A percentile compares a stretch with the other conserved stretches of the same genome.
phyloP scores from a whole-genome alignment of 2,329 filamentous ascomycete species.

The Colletotrichum salicis region DNA sequence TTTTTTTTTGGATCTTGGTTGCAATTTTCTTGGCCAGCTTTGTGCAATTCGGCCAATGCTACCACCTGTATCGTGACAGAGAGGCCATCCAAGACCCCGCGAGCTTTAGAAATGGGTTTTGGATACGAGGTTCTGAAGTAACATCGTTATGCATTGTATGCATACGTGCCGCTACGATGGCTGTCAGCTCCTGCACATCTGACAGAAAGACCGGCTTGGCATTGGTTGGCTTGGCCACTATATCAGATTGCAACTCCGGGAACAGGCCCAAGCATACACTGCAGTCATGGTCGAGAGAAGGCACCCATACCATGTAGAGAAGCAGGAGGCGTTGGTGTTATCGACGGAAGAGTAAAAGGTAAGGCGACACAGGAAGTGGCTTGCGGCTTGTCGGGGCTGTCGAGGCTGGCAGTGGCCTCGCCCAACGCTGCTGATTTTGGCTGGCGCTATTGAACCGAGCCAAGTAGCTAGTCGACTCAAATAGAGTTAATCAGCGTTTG shows the following conservation, averaged over 20 bases:
- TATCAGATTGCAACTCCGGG: background rate
- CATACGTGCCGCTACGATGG: background rate
- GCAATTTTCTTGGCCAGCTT: background rate
- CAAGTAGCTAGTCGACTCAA: slow-evolving; percentile 6
- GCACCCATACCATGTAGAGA: background rate
- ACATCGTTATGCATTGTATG: slow-evolving; percentile 7
- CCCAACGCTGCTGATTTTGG: background rate
- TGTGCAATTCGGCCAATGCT: background rate
- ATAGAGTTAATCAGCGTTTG: slow-evolving; percentile 18
- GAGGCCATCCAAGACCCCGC: background rate
- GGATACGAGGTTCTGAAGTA: background rate
- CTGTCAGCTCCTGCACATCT: slow-evolving; percentile 7
- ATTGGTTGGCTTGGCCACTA: slow-evolving; percentile 6
- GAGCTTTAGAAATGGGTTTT: background rate
- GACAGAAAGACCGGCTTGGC: slow-evolving; percentile 9
- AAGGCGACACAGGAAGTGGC: slow-evolving; percentile 3
- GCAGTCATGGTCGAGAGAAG: background rate
- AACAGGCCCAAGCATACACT: background rate
- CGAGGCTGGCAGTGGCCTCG: background rate
- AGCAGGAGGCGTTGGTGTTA: background rate
- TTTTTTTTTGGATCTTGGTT: background rate
- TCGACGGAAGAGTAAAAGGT: background rate
- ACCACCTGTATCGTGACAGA: background rate
- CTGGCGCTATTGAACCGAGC: slow-evolving; percentile 24
- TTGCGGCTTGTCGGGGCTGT: background rate